Base-by-base conservation (phyloP, 2,329 filamentous ascomycete genomes). In the Ophiostoma quercus region DNA sequence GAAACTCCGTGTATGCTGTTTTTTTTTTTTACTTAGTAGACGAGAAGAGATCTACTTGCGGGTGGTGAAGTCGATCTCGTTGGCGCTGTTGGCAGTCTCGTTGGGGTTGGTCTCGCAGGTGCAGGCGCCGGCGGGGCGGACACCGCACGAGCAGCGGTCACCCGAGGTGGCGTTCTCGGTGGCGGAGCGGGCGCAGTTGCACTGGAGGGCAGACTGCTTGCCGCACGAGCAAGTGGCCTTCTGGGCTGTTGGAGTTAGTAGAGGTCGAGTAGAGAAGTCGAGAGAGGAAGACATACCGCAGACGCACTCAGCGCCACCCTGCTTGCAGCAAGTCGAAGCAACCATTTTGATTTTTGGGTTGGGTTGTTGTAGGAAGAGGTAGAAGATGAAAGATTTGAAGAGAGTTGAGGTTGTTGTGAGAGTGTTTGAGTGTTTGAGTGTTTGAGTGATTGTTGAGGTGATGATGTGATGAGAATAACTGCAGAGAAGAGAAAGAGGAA, bases 61-160 rank as follows among this genome's bases (percentile, higher is more conserved):
- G 69, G 89, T 92, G 51, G 93, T 97, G 77, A 97, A 97, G 80
- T 97, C 94, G 67, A 86, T 91, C 86, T 97, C 94, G 74, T 79
- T 79, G 37, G 79, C 84, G 37, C 87, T 84, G 74, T 90, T 87
- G 71, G 84, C 83, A 54, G 86, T 86, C 69, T 87, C 85, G 74
- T 85, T 84, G 67, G 85, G 78, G 22, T 86, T 86, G 79, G 92
- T 94, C 79, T 92, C 90, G 78, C 93, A 96, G 47, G 90, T 96
- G 82, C 93, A 96, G 76, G 88, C 82, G 71, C 91, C 91, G 71
- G 90, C 91, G 29, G 91, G 90, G 70, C 92, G 89, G 75, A 90
- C 88, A 74, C 92, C 87, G 84, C 93, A 96, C 63, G 91, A 93
- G 84, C 92, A 97, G 75, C 92, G 85, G 54, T 91, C 84, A 7